These are phyloP conservation scores for Plasmodium reichenowi DNA, from an alignment of 169 alveolate genomes.

Conservation along the genomic window DNA sequence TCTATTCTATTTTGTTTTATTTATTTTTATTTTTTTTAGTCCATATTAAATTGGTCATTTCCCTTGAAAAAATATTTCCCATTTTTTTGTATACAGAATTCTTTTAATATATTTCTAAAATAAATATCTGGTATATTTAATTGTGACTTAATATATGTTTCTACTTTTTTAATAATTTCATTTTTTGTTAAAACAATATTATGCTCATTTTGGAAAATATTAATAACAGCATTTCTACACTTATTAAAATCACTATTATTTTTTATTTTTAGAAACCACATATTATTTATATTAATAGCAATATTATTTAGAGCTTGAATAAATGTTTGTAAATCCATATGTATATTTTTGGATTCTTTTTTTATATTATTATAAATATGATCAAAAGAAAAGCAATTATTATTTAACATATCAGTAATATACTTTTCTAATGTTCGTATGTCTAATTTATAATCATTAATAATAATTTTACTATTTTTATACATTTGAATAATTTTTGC, in stretches of 20 bases:
- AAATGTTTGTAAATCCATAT: slow-evolving; percentile 39
- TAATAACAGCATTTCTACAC: slow-evolving; percentile 72
- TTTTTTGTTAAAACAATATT: slow-evolving; percentile 51
- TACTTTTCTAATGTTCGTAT: slow-evolving; percentile 61
- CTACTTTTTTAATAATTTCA: slow-evolving; percentile 44
- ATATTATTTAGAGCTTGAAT: slow-evolving; percentile 49
- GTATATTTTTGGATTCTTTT: slow-evolving; percentile 42
- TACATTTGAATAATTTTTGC: slow-evolving; percentile 71
- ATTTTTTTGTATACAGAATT: slow-evolving; percentile 67
- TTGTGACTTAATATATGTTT: slow-evolving; percentile 46
- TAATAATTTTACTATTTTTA: slow-evolving; percentile 66
- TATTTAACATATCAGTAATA: slow-evolving; percentile 52
- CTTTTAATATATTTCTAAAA: slow-evolving; percentile 77
- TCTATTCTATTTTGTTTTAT: not conserved
- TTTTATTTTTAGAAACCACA: slow-evolving; percentile 57
- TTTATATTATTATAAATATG: slow-evolving; percentile 55
- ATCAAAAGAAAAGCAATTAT: slow-evolving; percentile 56
- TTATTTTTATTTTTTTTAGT: not conserved
- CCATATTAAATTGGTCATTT: slow-evolving; percentile 23
- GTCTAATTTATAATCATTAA: slow-evolving; percentile 70
- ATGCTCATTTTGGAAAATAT: slow-evolving; percentile 54
- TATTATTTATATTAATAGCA: slow-evolving; percentile 66
- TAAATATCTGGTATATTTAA: slow-evolving; percentile 76
- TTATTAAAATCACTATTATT: slow-evolving; percentile 56
- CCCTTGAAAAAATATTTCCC: slow-evolving; percentile 73